These are phyloP conservation scores for Microbotryum silenes-acaulis DNA, from an alignment of 1,284 basidiomycete genomes.

Conservation along the genomic window DNA sequence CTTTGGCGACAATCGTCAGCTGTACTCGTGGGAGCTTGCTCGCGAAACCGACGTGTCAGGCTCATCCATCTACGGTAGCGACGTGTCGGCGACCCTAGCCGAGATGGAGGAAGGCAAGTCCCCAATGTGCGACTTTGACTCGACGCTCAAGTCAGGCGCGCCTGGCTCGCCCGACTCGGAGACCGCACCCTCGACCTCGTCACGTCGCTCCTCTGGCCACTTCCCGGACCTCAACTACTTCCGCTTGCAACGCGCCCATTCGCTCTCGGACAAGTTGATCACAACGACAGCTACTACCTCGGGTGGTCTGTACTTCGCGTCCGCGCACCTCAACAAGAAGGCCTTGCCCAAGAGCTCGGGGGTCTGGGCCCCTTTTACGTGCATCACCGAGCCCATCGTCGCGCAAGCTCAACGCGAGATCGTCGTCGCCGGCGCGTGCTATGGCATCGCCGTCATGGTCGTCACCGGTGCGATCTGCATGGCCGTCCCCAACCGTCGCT, in stretches of 20 bases:
- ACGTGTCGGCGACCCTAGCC: neutral
- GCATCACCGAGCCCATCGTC: constrained; percentile 16
- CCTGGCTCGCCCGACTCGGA: neutral
- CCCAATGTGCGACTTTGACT: neutral
- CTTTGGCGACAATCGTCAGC: constrained; percentile 17
- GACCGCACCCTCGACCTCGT: neutral
- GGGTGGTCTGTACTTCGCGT: constrained; percentile 24
- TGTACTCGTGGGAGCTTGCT: constrained; percentile 20
- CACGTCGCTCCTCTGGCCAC: constrained; percentile 4
- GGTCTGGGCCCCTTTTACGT: constrained; percentile 22
- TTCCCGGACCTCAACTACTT: constrained; percentile 25
- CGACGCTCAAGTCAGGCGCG: constrained; percentile 1
- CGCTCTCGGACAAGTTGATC: constrained; percentile 2
- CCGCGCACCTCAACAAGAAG: constrained; percentile 1
- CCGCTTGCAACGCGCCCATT: constrained; percentile 11
- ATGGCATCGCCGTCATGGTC: constrained; percentile 10
- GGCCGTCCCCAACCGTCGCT: constrained; percentile 14
- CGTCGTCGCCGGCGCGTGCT: constrained; percentile 14
- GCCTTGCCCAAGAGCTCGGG: constrained; percentile 10
- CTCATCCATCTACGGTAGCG: neutral
- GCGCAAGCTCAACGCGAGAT: constrained; percentile 19
- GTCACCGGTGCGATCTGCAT: constrained; percentile 23
- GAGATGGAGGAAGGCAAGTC: neutral
- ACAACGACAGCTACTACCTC: constrained; percentile 10
- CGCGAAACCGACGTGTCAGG: constrained; percentile 2